Percentiles rank a stretch among this genome's conserved stretches.
phyloP scores from a whole-genome alignment of 2,329 filamentous ascomycete genomes.

The Xylaria sp. region DNA sequence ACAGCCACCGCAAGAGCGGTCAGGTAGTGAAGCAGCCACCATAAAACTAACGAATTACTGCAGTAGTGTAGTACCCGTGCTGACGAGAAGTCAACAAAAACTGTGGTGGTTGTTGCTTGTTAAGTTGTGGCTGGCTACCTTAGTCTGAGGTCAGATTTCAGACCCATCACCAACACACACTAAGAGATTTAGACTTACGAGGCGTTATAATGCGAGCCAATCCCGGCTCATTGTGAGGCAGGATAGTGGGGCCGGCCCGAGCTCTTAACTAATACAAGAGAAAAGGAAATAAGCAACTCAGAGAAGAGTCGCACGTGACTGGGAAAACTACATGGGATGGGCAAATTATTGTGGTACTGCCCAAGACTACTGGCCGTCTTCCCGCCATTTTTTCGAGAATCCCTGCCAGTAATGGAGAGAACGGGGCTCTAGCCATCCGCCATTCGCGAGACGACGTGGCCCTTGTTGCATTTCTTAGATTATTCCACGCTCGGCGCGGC shows the following conservation, averaged over 20 bases:
- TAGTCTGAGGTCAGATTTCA: constrained; percentile 29
- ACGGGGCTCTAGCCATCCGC: constrained; percentile 1
- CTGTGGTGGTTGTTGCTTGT: background rate
- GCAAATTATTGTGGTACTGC: constrained; percentile 28
- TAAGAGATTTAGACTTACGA: background rate
- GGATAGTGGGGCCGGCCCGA: constrained; percentile 34
- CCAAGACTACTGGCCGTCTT: background rate
- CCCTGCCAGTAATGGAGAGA: constrained; percentile 9
- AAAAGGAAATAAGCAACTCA: constrained; percentile 18
- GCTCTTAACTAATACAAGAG: background rate
- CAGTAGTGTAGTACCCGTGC: constrained; percentile 25
- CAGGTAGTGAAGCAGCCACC: constrained; percentile 1
- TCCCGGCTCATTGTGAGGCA: constrained; percentile 20
- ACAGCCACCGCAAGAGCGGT: constrained; percentile 8
- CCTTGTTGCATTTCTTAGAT: constrained; percentile 6
- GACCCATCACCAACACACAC: background rate
- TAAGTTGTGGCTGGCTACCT: too few relatives aligned
- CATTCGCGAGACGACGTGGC: background rate
- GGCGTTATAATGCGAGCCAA: constrained; percentile 11
- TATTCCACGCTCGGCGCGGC: constrained; percentile 30
- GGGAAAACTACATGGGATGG: constrained; percentile 11
- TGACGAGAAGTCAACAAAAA: constrained; percentile 16
- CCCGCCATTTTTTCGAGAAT: background rate
- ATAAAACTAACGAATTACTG: constrained; percentile 12
- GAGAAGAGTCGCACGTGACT: constrained; percentile 27